Conservation (phyloP, 1,139 yeast species). For the Entelexis sorbosivorans region DNA sequence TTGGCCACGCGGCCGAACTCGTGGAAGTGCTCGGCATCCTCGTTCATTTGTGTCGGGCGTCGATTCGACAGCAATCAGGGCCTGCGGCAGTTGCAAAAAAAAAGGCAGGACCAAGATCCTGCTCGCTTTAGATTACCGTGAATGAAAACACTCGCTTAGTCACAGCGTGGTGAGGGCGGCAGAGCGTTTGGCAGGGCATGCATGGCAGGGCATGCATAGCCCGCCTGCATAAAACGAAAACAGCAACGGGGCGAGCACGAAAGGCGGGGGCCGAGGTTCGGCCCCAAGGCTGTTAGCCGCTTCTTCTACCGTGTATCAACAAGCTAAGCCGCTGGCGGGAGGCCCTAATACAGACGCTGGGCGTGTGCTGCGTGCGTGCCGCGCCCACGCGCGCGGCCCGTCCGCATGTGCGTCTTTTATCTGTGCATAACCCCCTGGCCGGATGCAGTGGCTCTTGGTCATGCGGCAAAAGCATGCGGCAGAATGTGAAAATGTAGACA, state of each 20-base stretch:
- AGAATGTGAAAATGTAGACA: neutral
- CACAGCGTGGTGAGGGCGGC: neutral
- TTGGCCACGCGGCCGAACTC: conserved; percentile 11
- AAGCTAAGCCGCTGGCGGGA: too few relatives aligned
- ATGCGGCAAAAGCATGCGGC: neutral
- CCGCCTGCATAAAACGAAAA: neutral
- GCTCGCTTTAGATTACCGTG: neutral
- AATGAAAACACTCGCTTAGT: neutral
- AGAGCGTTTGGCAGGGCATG: neutral
- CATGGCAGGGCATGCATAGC: too few relatives aligned
- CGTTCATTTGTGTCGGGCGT: neutral
- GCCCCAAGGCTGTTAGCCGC: too few relatives aligned
- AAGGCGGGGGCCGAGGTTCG: neutral
- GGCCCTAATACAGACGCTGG: too few relatives aligned
- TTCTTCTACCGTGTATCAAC: too few relatives aligned
- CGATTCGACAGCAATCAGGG: neutral
- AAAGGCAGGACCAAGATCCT: neutral
- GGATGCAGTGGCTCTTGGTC: neutral
- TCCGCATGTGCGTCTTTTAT: neutral
- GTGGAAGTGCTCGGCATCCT: conserved; percentile 3
- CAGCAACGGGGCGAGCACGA: neutral
- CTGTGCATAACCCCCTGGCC: neutral
- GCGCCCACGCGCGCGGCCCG: too few relatives aligned
- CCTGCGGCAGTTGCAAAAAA: neutral
- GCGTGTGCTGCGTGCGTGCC: too few relatives aligned